A percentile compares a stretch with the other conserved stretches of the same genome.
Conservation (phyloP, 1,284 basidiomycete genomes). For the Moesziomyces sp. region DNA sequence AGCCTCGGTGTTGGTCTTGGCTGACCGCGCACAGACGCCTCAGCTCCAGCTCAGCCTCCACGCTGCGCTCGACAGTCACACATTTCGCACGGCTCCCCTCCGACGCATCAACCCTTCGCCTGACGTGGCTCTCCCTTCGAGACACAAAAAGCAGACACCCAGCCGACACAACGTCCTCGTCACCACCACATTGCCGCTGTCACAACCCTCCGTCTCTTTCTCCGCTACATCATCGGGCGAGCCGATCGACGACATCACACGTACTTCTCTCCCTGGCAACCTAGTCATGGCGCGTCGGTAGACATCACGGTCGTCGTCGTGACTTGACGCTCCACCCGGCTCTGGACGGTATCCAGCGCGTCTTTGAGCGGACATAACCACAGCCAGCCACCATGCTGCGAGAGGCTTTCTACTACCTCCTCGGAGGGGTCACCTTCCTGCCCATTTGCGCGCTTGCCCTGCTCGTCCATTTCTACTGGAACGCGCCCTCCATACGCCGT, state of each 20-base stretch:
- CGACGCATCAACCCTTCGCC: neutral
- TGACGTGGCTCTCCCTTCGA: neutral
- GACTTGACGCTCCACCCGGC: neutral
- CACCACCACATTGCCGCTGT: neutral
- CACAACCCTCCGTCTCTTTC: neutral
- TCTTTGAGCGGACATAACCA: no score
- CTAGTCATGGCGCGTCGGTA: neutral
- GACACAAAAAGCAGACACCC: no score
- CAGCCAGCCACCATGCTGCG: constrained; percentile 33
- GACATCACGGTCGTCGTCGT: neutral
- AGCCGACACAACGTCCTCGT: neutral
- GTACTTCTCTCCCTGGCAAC: neutral
- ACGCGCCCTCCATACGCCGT: constrained; percentile 18
- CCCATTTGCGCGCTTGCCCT: constrained; percentile 51
- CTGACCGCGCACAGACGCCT: neutral
- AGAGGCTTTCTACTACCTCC: constrained; percentile 62
- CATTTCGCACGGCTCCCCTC: neutral
- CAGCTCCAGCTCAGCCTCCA: no score
- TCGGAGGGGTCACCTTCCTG: constrained; percentile 65
- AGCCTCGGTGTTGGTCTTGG: neutral
- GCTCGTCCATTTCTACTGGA: constrained; percentile 43
- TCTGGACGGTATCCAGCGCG: neutral
- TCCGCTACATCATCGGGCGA: neutral
- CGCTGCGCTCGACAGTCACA: neutral
- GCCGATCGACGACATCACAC: neutral